phyloP scores from a whole-genome alignment of 1,284 basidiomycete genomes.

The Coniferiporia weirii region DNA sequence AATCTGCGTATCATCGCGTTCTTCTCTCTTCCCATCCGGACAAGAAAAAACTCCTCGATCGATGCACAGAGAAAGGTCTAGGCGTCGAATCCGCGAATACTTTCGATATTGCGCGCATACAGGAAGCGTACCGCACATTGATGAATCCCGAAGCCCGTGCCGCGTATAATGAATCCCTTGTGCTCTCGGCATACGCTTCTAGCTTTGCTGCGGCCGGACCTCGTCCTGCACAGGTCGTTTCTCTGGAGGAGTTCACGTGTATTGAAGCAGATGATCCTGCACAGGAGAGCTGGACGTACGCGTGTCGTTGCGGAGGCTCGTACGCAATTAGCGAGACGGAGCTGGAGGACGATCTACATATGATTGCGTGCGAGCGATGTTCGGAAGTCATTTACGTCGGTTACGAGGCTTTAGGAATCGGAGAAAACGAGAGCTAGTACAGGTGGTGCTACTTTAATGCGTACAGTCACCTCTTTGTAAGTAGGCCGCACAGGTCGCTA shows the following conservation, averaged over 20 bases:
- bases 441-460: background rate
- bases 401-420: slow-evolving; percentile 52
- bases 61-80: background rate
- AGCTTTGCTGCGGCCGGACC: slow-evolving; percentile 29
- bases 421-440: background rate
- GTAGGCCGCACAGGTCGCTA: background rate
- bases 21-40: slow-evolving; percentile 66
- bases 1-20: slow-evolving; percentile 62
- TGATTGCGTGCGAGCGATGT: slow-evolving; percentile 64
- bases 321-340: slow-evolving; percentile 53
- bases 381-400: slow-evolving; percentile 78
- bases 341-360: slow-evolving; percentile 61
- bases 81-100: background rate
- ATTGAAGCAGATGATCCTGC: slow-evolving; percentile 26
- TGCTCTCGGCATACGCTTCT: slow-evolving; percentile 7
- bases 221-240: slow-evolving; percentile 71
- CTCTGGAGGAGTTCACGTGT: slow-evolving; percentile 62
- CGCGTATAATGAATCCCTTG: slow-evolving; percentile 41
- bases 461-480: background rate
- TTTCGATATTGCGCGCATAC: slow-evolving; percentile 20
- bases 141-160: slow-evolving; percentile 36
- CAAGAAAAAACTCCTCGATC: slow-evolving; percentile 34
- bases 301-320: slow-evolving; percentile 64
- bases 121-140: slow-evolving; percentile 24
- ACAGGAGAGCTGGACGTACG: slow-evolving; percentile 42